Base-by-base conservation (phyloP, 768 basidiomycete genomes). In the Trametes cingulata region DNA sequence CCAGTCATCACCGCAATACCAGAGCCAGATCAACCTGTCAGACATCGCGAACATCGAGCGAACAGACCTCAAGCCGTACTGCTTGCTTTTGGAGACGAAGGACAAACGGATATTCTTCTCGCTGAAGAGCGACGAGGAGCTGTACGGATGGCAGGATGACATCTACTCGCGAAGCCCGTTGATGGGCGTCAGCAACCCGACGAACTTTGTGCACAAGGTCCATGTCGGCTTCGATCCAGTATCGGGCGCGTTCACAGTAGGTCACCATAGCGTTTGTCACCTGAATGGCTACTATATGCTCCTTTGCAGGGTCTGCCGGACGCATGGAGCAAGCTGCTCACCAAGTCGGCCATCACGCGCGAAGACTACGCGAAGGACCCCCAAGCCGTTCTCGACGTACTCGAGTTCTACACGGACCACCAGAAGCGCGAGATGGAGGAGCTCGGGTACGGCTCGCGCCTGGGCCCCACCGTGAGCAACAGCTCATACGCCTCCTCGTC, bases 91-190 rank as follows among this genome's bases (percentile, higher is more conserved):
- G 20, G 93, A 95, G 68, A 87, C 90, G 5, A 90, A 87, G 68
- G 90, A 93, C 58, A 92, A 90, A 72, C 85, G 88, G 39, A 88
- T 85, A 69, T 89, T 83, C 70, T 75, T 95, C 49, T 85, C 92
- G 2, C 78, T 97, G 63, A 97, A 95, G 77, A 91, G 81, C 64
- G 95, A 99, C 70, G 93, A 95, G 66, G 96, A 99, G 69, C 81
- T 99, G n/a, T 99, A 99, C 68, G 87, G 88, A 17, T 98, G 95
- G 95, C 91, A 95, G 73, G 96, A 99, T 70, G 95, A 97, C 71
- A 88, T 99, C 61, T 98, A 98, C 75, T 85, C 85, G 6, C 84
- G 94, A 47, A 93, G 91, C 68, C 94, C 95, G 2, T 79, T 95
- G 49, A 92, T 95, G 87, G 93, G 96, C 25, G 91, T 95, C 43